phyloP scores from a whole-genome alignment of 2,329 filamentous ascomycete species.

The Trichoderma pleuroti region DNA sequence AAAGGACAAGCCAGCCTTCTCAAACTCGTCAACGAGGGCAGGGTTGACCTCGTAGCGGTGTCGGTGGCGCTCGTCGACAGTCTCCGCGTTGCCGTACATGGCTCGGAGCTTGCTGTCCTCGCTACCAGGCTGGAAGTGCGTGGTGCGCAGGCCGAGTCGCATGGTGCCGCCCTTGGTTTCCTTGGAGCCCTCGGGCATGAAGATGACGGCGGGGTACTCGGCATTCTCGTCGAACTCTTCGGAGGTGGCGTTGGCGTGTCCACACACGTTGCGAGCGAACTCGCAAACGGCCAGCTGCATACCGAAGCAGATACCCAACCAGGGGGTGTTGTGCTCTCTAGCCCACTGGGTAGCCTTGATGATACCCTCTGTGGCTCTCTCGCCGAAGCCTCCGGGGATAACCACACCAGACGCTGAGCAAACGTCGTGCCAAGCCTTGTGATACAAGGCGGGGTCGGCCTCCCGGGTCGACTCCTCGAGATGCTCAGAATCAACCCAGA shows the following conservation, averaged over 20 bases:
- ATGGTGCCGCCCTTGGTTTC: constrained; percentile 68
- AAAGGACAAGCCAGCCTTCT: constrained; percentile 67
- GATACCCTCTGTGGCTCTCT: constrained; percentile 85
- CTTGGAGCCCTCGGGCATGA: constrained; percentile 74
- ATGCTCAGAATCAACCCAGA: constrained; percentile 81
- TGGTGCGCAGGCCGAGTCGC: constrained; percentile 73
- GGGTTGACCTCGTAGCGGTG: constrained; percentile 93
- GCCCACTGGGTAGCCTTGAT: constrained; percentile 83
- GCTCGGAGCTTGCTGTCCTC: constrained; percentile 77
- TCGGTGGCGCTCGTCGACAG: constrained; percentile 71
- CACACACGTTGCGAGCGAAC: constrained; percentile 72
- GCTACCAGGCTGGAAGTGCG: constrained; percentile 68
- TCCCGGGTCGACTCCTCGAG: constrained; percentile 66
- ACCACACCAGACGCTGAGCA: constrained; percentile 64
- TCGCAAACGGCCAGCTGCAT: constrained; percentile 94
- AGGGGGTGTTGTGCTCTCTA: constrained; percentile 74
- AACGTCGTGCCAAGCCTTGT: constrained; percentile 81
- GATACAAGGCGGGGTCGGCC: constrained; percentile 66
- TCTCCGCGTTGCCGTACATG: constrained; percentile 61
- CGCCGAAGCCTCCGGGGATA: constrained; percentile 63
- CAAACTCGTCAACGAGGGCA: constrained; percentile 64
- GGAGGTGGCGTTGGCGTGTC: constrained; percentile 53
- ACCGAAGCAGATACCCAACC: constrained; percentile 84
- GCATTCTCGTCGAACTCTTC: constrained; percentile 55
- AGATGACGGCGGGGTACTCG: constrained; percentile 70